phyloP scores from a whole-genome alignment of 352 stramenopile species.

The Pythium phragmiticola region DNA sequence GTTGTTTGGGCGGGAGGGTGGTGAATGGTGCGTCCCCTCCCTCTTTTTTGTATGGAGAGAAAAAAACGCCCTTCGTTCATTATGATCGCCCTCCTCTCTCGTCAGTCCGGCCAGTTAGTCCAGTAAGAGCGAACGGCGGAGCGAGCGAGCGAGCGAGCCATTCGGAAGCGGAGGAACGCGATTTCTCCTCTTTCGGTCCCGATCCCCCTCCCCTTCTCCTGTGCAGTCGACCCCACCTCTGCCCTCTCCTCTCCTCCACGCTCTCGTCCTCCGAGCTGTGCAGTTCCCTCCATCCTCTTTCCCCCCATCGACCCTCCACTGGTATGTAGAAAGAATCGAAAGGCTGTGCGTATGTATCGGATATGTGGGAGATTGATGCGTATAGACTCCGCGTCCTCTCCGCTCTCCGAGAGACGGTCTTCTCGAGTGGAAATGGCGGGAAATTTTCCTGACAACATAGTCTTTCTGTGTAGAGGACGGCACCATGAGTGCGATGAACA shows the following conservation, averaged over 20 bases:
- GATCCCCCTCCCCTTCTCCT: background rate
- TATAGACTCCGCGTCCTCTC: background rate
- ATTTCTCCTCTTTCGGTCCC: background rate
- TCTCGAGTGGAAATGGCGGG: background rate
- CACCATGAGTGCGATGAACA: slow-evolving; percentile 76
- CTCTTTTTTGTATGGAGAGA: slow-evolving; percentile 20
- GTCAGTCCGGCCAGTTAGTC: slow-evolving; percentile 21
- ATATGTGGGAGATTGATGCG: background rate
- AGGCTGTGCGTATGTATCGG: background rate
- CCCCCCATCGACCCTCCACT: background rate
- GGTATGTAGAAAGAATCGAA: background rate
- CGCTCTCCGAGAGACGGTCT: background rate
- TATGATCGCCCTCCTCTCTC: slow-evolving; percentile 29
- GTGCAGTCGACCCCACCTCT: background rate
- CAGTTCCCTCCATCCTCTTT: background rate
- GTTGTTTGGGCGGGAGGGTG: background rate
- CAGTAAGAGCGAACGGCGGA: slow-evolving; percentile 9
- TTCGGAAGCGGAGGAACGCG: background rate
- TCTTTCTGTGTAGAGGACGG: background rate
- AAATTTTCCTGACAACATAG: background rate
- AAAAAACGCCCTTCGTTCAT: slow-evolving; percentile 35
- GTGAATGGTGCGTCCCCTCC: slow-evolving; percentile 24
- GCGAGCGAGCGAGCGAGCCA: background rate
- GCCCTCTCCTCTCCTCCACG: background rate
- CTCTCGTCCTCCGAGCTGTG: background rate